Evolutionary conservation across 176 grass and related monocot genomes (phyloP).

Genomic region (Cenchrus americanus): DNA sequence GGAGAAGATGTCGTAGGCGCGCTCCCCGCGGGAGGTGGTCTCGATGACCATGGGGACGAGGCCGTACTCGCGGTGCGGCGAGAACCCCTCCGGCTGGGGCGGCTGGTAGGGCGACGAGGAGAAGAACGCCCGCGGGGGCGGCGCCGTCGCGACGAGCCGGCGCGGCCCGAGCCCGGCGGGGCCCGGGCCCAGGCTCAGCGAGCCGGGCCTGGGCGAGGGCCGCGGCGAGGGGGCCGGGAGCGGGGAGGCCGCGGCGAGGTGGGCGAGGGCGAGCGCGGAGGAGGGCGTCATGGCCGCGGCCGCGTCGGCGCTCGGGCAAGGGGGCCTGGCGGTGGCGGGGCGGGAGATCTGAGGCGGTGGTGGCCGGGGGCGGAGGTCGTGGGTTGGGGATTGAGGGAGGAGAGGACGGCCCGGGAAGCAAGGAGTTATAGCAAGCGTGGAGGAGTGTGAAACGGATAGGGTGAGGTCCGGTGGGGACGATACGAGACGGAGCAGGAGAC

Average conservation of each 20-base stretch:
- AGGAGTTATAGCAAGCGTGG: constrained; percentile 27
- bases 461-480: constrained; percentile 7
- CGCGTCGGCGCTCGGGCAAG: neutral
- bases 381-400: neutral
- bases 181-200: constrained; percentile 8
- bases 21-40: constrained; percentile 84
- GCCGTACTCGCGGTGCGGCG: constrained; percentile 45
- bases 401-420: neutral
- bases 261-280: constrained; percentile 33
- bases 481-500: neutral
- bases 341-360: constrained; percentile 24
- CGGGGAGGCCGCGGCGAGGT: constrained; percentile 32
- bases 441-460: constrained; percentile 40
- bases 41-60: constrained; percentile 92
- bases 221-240: constrained; percentile 24
- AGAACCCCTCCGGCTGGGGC: constrained; percentile 14
- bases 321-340: neutral
- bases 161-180: neutral
- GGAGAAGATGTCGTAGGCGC: constrained; percentile 86
- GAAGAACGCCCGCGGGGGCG: constrained; percentile 51
- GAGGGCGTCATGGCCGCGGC: constrained; percentile 43
- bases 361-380: neutral
- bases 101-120: constrained; percentile 37
- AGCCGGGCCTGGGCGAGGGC: constrained; percentile 2
- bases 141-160: constrained; percentile 29